Evolutionary conservation across 306 rosid genomes (phyloP).

Genomic region (Alnus glutinosa): DNA sequence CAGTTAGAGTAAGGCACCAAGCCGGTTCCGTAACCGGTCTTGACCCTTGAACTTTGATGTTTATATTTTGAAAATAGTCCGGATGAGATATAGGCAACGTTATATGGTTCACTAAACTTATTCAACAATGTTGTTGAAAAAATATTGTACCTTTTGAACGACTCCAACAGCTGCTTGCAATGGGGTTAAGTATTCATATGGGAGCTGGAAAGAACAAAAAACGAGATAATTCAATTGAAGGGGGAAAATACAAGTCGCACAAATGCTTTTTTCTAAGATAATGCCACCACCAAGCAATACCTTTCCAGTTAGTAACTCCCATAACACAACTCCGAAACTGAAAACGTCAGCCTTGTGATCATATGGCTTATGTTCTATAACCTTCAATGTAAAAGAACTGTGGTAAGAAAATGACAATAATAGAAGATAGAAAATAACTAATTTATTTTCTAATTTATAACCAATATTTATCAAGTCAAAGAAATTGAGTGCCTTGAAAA

Average conservation of each 20-base stretch:
- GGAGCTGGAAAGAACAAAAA: conserved; percentile 65
- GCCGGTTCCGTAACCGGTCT: neutral
- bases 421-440: conserved; percentile 2
- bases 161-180: conserved; percentile 99
- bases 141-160: conserved; percentile 70
- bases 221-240: conserved; percentile 3
- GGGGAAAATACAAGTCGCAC: neutral
- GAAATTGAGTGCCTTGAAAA: neutral
- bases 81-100: neutral
- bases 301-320: conserved; percentile 97
- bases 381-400: conserved; percentile 80
- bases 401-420: conserved; percentile 53
- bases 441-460: neutral
- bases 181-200: conserved; percentile 88
- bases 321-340: conserved; percentile 88
- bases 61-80: neutral
- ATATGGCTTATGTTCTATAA: conserved; percentile 92
- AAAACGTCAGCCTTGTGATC: conserved; percentile 99
- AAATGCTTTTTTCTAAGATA: neutral
- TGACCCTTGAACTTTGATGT: neutral
- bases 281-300: conserved; percentile 40
- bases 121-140: conserved; percentile 18
- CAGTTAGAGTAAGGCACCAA: neutral
- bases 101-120: conserved; percentile 18
- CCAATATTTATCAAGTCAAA: neutral